phyloP scores from a whole-genome alignment of 106 monocot species.

The Dendrobium chrysotoxum region DNA sequence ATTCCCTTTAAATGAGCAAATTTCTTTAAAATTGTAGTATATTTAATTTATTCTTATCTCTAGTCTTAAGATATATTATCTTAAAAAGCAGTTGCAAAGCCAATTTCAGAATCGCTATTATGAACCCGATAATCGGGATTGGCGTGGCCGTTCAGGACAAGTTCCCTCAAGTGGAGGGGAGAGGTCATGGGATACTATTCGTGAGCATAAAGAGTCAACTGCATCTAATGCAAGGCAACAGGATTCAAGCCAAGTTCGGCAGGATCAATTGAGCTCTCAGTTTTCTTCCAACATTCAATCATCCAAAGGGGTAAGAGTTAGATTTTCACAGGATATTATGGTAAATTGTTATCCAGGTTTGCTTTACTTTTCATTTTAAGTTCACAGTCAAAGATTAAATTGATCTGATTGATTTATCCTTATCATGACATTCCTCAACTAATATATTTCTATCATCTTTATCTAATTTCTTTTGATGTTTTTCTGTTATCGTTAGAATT shows the following conservation, averaged over 20 bases:
- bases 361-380: neutral
- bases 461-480: neutral
- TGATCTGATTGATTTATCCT: neutral
- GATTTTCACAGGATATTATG: neutral
- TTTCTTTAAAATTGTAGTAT: neutral
- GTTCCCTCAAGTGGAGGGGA: conserved; percentile 41
- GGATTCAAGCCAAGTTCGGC: conserved; percentile 15
- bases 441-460: neutral
- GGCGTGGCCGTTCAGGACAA: conserved; percentile 51
- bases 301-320: conserved; percentile 35
- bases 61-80: conserved; percentile 8
- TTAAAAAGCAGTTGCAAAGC: conserved; percentile 15
- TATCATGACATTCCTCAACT: neutral
- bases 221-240: conserved; percentile 22
- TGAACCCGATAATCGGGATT: conserved; percentile 72
- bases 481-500: neutral
- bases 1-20: neutral
- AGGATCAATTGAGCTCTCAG: conserved; percentile 24
- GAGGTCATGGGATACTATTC: conserved; percentile 59
- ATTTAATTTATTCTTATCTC: neutral
- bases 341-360: neutral
- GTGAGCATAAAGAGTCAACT: conserved; percentile 40
- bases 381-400: neutral
- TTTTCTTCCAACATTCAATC: conserved; percentile 26
- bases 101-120: conserved; percentile 48